A percentile compares a stretch with the other conserved stretches of the same genome.
Evolutionary conservation across 805 yeast genomes (phyloP).

Genomic region (Yamadazyma akitaensis): DNA sequence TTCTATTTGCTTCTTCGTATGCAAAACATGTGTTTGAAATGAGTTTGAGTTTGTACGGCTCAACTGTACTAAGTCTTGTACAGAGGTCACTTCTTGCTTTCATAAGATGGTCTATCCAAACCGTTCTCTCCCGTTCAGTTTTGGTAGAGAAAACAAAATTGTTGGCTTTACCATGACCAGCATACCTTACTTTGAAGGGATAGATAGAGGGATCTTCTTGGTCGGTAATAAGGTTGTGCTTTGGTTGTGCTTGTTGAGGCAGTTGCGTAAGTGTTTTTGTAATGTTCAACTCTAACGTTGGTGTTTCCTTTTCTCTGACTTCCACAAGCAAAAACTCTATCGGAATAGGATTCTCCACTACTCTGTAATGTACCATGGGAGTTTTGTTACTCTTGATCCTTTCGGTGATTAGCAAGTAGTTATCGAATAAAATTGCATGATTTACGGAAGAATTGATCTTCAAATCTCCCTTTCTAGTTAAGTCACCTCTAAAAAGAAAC

Average conservation of each 20-base stretch:
- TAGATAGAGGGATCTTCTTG: constrained; percentile 29
- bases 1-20: constrained; percentile 52
- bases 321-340: constrained; percentile 56
- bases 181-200: constrained; percentile 54
- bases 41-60: constrained; percentile 52
- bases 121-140: constrained; percentile 47
- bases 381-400: constrained; percentile 39
- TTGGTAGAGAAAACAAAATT: constrained; percentile 51
- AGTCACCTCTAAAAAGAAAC: constrained; percentile 55
- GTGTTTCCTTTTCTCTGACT: constrained; percentile 31
- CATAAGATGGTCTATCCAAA: constrained; percentile 46
- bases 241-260: constrained; percentile 12
- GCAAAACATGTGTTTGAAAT: constrained; percentile 61
- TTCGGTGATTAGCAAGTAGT: constrained; percentile 65
- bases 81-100: constrained; percentile 25
- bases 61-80: constrained; percentile 32
- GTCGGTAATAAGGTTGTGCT: constrained; percentile 11
- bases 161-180: constrained; percentile 51
- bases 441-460: constrained; percentile 53
- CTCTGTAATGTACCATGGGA: constrained; percentile 30
- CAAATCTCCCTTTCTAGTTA: constrained; percentile 60
- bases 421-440: constrained; percentile 63
- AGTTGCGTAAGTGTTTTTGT: constrained; percentile 17
- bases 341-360: constrained; percentile 59
- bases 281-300: constrained; percentile 18